phyloP scores from a whole-genome alignment of 164 flowering plant genomes.

The Vitis vinifera region ASM3070453v1 NC_081805.1:3588001-3588500 shows the following conservation, averaged over 20 bases:
- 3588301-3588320: slow-evolving; percentile 2
- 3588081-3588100: background rate
- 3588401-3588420: no score
- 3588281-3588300: background rate
- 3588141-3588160: no score
- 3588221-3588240: slow-evolving; percentile 34
- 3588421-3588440: no score
- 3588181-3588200: background rate
- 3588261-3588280: slow-evolving; percentile 31
- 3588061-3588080: slow-evolving; percentile 18
- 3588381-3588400: background rate
- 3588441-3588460: no score
- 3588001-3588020: slow-evolving; percentile 24
- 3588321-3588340: slow-evolving; percentile 21
- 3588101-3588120: background rate
- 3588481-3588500: no score
- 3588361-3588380: background rate
- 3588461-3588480: no score
- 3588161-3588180: background rate
- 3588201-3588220: slow-evolving; percentile 25
- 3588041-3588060: slow-evolving; percentile 30
- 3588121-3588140: no score
- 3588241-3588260: slow-evolving; percentile 17
- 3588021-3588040: slow-evolving; percentile 25
- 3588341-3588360: slow-evolving; percentile 13